Base-by-base conservation (phyloP, 441 rosid genomes). In the Aquilaria agallochum region DNA sequence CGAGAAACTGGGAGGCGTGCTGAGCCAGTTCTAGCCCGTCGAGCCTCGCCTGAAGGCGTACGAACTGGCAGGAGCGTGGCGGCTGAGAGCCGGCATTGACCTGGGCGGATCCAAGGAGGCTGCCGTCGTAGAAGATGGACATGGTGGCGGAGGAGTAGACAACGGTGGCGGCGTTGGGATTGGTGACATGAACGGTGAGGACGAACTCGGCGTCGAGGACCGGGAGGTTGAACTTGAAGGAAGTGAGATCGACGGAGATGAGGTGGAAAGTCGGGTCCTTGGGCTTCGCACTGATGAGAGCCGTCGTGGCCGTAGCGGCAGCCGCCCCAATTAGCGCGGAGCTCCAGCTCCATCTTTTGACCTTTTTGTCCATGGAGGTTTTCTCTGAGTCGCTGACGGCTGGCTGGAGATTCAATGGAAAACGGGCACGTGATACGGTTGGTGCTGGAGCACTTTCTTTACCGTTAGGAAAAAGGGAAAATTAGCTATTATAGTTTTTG, bases 51-150 rank as follows among this genome's bases (percentile, higher is more conserved):
- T 85, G 84, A 30, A 92, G 67, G 40, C 66, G 75, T 5, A 89
- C 81, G 42, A 83, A 33, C 85, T 76, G 89, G 63, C 93, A 87
- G 47, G 95, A 92, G 34, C 76, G 58, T 0, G 90, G 58, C 8
- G 77, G 77, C 82, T 89, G 98, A 8, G 82, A 81, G 0, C 90
- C 95, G 47, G 96, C 95, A n/a, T 72, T 63, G 2, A 92, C 87
- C 36, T 70, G 60, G 6, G 92, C 96, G 7, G 88, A 71, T 11
- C 95, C 95, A 34, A 92, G 79, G n/a, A 81, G 80, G 7, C 92
- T 70, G 11, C 95, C 98, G 9, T 81, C 95, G 80, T 92, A 92
- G 82, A 82, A 74, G 71, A 92, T 89, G 52, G 92, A 80, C 95
- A 92, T 81, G 27, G 78, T 73, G 63, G 96, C 67, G 60, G 96